phyloP scores from a whole-genome alignment of 2,329 filamentous ascomycete genomes.

The Capronia americana region DNA sequence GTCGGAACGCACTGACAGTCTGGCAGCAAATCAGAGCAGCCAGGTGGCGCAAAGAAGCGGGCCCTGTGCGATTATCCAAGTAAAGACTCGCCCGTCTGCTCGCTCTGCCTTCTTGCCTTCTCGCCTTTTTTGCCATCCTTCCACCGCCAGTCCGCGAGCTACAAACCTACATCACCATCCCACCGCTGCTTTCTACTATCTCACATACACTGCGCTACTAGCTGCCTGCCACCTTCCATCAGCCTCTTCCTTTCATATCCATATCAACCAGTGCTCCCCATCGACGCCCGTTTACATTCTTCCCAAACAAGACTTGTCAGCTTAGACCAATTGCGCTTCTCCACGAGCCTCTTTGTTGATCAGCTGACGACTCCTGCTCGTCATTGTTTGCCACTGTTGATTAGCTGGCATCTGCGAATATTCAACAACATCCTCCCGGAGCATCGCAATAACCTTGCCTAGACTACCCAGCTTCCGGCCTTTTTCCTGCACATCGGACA shows the following conservation, averaged over 20 bases:
- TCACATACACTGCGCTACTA: constrained; percentile 21
- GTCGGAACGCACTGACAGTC: constrained; percentile 12
- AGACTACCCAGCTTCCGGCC: constrained; percentile 15
- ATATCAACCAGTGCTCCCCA: constrained; percentile 6
- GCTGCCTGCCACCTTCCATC: constrained; percentile 22
- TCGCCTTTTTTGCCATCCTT: constrained; percentile 19
- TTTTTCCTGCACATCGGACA: constrained; percentile 28
- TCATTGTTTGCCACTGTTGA: constrained; percentile 37
- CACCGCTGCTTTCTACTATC: constrained; percentile 23
- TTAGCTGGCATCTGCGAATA: constrained; percentile 26
- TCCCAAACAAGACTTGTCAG: constrained; percentile 20
- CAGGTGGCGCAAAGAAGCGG: background rate
- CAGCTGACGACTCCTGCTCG: constrained; percentile 24
- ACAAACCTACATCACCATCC: constrained; percentile 26
- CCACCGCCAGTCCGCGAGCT: constrained; percentile 26
- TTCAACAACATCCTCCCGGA: constrained; percentile 11
- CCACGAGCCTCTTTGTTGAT: constrained; percentile 18
- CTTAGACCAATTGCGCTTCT: constrained; percentile 18
- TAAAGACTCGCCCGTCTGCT: constrained; percentile 8
- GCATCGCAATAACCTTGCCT: constrained; percentile 12
- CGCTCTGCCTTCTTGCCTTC: constrained; percentile 18
- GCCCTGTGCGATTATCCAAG: background rate
- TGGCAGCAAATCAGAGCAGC: constrained; percentile 6
- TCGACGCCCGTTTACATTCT: constrained; percentile 20
- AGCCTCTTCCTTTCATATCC: constrained; percentile 20